These are phyloP conservation scores for Dictyostelium firmibasis DNA, from an alignment of 78 protist species.

Conservation along the genomic window DNA sequence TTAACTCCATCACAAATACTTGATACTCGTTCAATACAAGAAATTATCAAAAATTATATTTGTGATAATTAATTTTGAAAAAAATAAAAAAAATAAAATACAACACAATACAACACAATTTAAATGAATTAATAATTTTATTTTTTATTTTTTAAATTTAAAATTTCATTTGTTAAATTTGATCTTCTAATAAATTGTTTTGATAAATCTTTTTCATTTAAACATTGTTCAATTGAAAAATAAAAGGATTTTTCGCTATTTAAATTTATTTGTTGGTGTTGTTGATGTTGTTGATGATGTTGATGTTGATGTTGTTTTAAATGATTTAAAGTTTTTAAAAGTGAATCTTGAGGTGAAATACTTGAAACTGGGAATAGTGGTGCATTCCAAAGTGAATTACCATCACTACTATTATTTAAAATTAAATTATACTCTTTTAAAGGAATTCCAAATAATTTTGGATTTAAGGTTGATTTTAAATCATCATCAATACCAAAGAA, in stretches of 20 bases:
- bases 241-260: background rate
- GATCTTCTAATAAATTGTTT: slow-evolving; percentile 13
- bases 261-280: background rate
- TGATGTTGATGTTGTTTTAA: background rate
- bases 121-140: background rate
- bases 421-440: background rate
- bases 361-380: slow-evolving; percentile 35
- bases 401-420: background rate
- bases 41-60: background rate
- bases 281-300: background rate
- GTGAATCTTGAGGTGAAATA: background rate
- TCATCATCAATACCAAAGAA: slow-evolving; percentile 56
- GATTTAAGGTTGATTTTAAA: slow-evolving; percentile 15
- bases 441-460: background rate
- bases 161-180: slow-evolving; percentile 12
- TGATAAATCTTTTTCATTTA: slow-evolving; percentile 34
- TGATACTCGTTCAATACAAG: slow-evolving; percentile 26
- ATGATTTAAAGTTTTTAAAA: background rate
- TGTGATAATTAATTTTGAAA: slow-evolving; percentile 4
- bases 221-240: slow-evolving; percentile 49
- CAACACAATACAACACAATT: background rate
- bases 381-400: slow-evolving; percentile 40
- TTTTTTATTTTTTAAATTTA: background rate
- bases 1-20: background rate
- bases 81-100: too few relatives aligned